Evolutionary conservation across 78 protist genomes (phyloP), one percentile per base, ranked within the genome.

Genomic region (Tieghemostelium lacteum): DNA sequence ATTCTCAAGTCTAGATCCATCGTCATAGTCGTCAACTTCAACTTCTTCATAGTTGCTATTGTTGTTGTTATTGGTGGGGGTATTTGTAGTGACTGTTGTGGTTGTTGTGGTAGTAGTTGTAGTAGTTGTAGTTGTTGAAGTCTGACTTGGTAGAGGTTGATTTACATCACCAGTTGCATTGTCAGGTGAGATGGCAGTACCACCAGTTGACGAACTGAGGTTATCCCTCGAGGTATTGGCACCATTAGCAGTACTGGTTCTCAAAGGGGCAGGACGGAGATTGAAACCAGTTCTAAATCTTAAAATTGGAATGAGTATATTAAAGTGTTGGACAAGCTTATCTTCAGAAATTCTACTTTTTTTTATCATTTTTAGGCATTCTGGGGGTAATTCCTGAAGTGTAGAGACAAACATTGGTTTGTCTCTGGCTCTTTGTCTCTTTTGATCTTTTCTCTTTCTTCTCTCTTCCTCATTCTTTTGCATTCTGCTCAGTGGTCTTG

Each of bases 231-330:
- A 37, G 49, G 31, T 33, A 17, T 71, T 50, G 55, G 12, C 34
- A 64, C 57, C 17, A 45, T 7, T 14, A 6, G 54, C 5, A 17
- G 74, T 28, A 7, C 52, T 36, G 16, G 29, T 31, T 16, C 17
- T 31, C 3, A 26, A 26, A 40, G 50, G 55, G 7, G 75, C 49
- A 28, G 52, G 45, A 55, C 55, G 42, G 45, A 83, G 19, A 70
- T 83, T 83, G 50, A 67, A 83, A 45, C 91, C 91, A 57, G 91
- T 83, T 39, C 91, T 69, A 70, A 83, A 83, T 55, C 91, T 55
- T n/a, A 83, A 65, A 24, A 83, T 83, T 28, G 78, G 91, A 26
- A 83, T 29, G 22, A 83, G 69, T n/a, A 83, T 83, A 39, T 83
- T 42, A 42, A 83, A 50, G 31, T 83, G 54, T 70, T 69, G 70